Evolutionary conservation across 2,329 filamentous ascomycete species (phyloP), one percentile per base, ranked within the genome.

Genomic region (Sarocladium oryzae): DNA sequence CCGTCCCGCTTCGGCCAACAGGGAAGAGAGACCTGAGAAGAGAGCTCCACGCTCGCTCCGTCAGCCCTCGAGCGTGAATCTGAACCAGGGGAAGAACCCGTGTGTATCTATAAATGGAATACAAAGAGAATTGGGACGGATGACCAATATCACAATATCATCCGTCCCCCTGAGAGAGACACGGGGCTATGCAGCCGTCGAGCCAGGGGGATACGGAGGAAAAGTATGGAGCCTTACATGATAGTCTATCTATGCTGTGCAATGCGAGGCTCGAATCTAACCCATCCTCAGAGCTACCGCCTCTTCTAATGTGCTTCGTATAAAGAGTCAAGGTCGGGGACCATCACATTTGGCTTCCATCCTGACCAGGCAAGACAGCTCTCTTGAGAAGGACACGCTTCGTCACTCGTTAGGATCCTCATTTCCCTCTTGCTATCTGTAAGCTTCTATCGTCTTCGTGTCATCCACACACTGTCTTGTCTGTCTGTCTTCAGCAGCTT

Each of bases 261-360:
- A 33, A 48, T 32, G 43, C 16, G 43, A 48, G 33, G 28, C 10
- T 32, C 28, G 10, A 32, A 26, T n/a, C n/a, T n/a, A n/a, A n/a
- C n/a, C n/a, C n/a, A n/a, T n/a, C n/a, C n/a, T n/a, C n/a, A n/a
- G n/a, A n/a, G n/a, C n/a, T n/a, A n/a, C n/a, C n/a, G n/a, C n/a
- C n/a, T n/a, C n/a, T n/a, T n/a, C n/a, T n/a, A n/a, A n/a, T n/a
- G n/a, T n/a, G n/a, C 28, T 48, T 11, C n/a, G 43, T 48, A 48
- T 60, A 64, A 58, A 62, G 55, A 61, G 58, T 48, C 43, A 9
- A 33, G 28, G 52, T 51, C 24, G 52, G 52, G 51, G 53, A 48
- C 55, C 51, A 52, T 40, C 7, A 53, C 49, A 49, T 35, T 37
- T 33, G 26, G 24, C 33, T 16, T 48, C 43, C 8, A 4, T 11